Evolutionary conservation across 306 rosid species (phyloP).

Genomic region (Rosa multiflora): DNA sequence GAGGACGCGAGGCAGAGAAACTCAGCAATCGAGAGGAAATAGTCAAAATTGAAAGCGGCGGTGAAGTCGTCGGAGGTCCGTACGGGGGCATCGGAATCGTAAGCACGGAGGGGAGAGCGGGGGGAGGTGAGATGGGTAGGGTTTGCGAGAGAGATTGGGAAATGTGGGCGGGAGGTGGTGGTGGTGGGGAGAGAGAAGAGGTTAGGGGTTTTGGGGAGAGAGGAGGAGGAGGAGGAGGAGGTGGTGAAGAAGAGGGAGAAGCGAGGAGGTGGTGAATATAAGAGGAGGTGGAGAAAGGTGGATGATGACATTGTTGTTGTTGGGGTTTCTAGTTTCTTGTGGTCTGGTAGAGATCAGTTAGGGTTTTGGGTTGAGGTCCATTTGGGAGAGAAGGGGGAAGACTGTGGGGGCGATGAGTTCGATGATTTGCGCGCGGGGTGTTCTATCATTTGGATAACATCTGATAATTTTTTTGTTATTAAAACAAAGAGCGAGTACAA

Average conservation of each 20-base stretch:
- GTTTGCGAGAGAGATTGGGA: constrained; percentile 24
- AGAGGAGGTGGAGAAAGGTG: constrained; percentile 34
- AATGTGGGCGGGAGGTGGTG: constrained; percentile 19
- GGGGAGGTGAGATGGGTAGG: constrained; percentile 19
- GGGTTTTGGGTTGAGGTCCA: constrained; percentile 17
- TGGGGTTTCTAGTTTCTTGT: not conserved
- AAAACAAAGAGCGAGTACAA: no score
- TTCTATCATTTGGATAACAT: not conserved
- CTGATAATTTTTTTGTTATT: no score
- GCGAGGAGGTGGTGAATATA: constrained; percentile 40
- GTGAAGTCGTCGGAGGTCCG: constrained; percentile 24
- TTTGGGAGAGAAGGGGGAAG: constrained; percentile 7
- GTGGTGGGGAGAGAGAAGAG: constrained; percentile 30
- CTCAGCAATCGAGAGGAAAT: constrained; percentile 56
- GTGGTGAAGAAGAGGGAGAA: constrained; percentile 25
- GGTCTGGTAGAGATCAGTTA: constrained; percentile 2
- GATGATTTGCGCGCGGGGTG: constrained; percentile 27
- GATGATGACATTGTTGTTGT: constrained; percentile 49
- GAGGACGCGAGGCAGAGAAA: constrained; percentile 58
- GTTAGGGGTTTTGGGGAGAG: constrained; percentile 27
- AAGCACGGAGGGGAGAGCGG: constrained; percentile 23
- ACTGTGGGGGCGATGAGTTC: constrained; percentile 31
- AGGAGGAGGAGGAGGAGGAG: not conserved
- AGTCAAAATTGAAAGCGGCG: constrained; percentile 33
- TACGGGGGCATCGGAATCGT: constrained; percentile 30